These are phyloP conservation scores for Ganoderma resinaceum DNA, from an alignment of 1,284 basidiomycete species.

Conservation along the genomic window DNA sequence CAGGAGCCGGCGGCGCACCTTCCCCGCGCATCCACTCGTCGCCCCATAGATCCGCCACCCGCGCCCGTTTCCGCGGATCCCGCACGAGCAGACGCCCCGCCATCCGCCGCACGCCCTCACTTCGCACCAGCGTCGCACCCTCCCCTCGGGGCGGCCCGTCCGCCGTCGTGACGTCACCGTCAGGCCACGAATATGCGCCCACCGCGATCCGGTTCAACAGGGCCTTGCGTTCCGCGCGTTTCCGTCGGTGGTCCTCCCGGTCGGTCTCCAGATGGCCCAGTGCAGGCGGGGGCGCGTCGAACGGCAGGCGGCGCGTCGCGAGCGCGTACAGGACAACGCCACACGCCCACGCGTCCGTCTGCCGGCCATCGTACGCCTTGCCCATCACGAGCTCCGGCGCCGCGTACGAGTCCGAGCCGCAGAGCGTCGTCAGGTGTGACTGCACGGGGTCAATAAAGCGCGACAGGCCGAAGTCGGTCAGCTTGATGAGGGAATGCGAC, in stretches of 20 bases:
- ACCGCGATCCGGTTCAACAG: slow-evolving; percentile 82
- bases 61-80: slow-evolving; percentile 67
- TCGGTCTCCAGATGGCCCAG: slow-evolving; percentile 18
- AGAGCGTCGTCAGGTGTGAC: slow-evolving; percentile 84
- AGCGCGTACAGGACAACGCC: slow-evolving; percentile 89
- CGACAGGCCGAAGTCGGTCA: slow-evolving; percentile 92
- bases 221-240: slow-evolving; percentile 45
- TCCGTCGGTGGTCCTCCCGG: slow-evolving; percentile 22
- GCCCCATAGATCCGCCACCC: slow-evolving; percentile 70
- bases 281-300: slow-evolving; percentile 39
- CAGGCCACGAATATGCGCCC: slow-evolving; percentile 79
- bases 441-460: slow-evolving; percentile 80
- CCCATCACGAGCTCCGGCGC: slow-evolving; percentile 86
- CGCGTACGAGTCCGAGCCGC: slow-evolving; percentile 92
- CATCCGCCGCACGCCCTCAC: slow-evolving; percentile 57
- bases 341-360: slow-evolving; percentile 92
- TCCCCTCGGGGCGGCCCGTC: slow-evolving; percentile 19
- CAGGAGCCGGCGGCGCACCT: slow-evolving; percentile 38
- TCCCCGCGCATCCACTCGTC: slow-evolving; percentile 64
- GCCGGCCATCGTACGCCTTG: slow-evolving; percentile 81
- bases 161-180: slow-evolving; percentile 26
- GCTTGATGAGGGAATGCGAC: slow-evolving; percentile 75
- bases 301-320: slow-evolving; percentile 83
- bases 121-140: slow-evolving; percentile 47
- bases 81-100: slow-evolving; percentile 72